A percentile compares a stretch with the other conserved stretches of the same genome.
Evolutionary conservation across 177 flowering plant genomes (phyloP).

Genomic region (Tripterygium wilfordii): DNA sequence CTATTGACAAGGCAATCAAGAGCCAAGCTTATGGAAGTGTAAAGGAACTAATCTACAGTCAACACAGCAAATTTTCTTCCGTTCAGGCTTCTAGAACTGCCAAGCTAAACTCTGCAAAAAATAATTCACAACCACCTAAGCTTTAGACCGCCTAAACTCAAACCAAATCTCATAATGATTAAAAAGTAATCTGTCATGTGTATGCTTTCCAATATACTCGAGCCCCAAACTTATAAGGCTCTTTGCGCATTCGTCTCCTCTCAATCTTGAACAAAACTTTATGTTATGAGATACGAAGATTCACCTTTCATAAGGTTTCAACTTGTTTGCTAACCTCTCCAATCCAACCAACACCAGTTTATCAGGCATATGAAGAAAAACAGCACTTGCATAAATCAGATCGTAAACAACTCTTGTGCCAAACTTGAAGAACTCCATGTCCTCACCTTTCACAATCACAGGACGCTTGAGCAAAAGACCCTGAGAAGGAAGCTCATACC

Average conservation of each 20-base stretch:
- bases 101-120: no score
- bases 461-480: constrained; percentile 86
- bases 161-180: constrained; percentile 99
- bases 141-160: constrained; percentile 61
- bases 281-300: constrained; percentile 91
- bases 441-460: constrained; percentile 76
- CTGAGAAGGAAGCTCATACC: constrained; percentile 94
- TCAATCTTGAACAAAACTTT: constrained; percentile 88
- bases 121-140: constrained; percentile 20
- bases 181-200: constrained; percentile 91
- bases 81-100: no score
- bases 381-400: constrained; percentile 95
- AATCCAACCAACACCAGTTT: constrained; percentile 91
- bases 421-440: constrained; percentile 84
- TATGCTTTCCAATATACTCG: constrained; percentile 73
- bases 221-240: constrained; percentile 64
- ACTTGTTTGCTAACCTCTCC: constrained; percentile 56
- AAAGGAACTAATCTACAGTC: no score
- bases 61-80: no score
- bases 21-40: no score
- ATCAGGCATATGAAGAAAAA: constrained; percentile 95
- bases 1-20: no score
- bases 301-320: constrained; percentile 73
- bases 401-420: constrained; percentile 59
- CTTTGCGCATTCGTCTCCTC: constrained; percentile 84